Conservation (phyloP, 1,284 basidiomycete genomes). For the Tilletia setariae region DNA sequence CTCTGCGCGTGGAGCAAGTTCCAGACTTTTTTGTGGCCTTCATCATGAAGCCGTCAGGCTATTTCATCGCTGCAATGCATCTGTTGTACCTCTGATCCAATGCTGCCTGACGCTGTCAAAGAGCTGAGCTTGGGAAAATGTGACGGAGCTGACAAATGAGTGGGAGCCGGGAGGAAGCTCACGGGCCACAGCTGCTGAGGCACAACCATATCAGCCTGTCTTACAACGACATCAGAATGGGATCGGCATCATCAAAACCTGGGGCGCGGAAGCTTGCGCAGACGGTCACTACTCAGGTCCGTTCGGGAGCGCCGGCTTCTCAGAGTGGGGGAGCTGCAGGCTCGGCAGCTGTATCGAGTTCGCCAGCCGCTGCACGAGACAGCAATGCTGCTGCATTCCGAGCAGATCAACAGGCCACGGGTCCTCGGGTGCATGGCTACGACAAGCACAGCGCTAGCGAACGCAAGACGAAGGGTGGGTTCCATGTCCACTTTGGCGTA, state of each 20-base stretch:
- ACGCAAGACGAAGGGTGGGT: conserved; percentile 24
- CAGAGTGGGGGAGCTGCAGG: conserved; percentile 25
- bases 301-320: conserved; percentile 24
- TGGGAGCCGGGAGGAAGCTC: no score
- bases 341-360: conserved; percentile 20
- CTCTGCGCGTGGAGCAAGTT: no score
- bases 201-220: not conserved
- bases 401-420: not conserved
- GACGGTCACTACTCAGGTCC: conserved; percentile 23
- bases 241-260: conserved; percentile 37
- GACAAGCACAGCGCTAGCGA: conserved; percentile 23
- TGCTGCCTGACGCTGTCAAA: no score
- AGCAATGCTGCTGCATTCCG: conserved; percentile 11
- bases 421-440: not conserved
- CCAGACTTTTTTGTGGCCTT: no score
- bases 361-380: not conserved
- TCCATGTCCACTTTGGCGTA: not conserved
- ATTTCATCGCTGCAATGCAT: no score
- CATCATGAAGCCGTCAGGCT: no score
- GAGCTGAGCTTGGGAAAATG: no score
- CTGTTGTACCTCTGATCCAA: no score
- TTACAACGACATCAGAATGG: conserved; percentile 21
- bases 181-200: no score
- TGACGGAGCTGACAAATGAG: no score
- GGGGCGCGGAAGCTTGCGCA: conserved; percentile 32